Evolutionary conservation across 2,329 filamentous ascomycete species (phyloP).

Genomic region (Fusarium sp.): DNA sequence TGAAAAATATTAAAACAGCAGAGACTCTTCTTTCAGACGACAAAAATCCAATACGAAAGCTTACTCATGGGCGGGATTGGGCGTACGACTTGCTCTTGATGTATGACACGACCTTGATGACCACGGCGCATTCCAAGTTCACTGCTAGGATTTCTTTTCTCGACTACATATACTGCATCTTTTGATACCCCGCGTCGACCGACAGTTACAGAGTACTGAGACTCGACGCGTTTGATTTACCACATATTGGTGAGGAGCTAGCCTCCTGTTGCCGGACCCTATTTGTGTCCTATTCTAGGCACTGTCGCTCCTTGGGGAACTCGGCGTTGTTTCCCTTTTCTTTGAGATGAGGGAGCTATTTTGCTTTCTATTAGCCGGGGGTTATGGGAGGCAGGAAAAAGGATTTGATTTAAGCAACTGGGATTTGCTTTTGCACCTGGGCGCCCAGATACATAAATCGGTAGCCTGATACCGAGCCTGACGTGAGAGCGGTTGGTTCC

Average conservation of each 20-base stretch:
- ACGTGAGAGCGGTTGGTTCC: constrained; percentile 39
- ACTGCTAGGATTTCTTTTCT: constrained; percentile 49
- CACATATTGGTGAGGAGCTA: constrained; percentile 40
- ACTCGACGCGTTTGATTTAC: constrained; percentile 43
- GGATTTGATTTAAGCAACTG: constrained; percentile 49
- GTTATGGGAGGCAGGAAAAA: constrained; percentile 46
- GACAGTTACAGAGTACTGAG: constrained; percentile 45
- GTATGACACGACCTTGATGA: constrained; percentile 50
- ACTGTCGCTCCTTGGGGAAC: constrained; percentile 43
- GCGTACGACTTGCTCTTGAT: constrained; percentile 37
- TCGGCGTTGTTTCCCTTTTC: constrained; percentile 33
- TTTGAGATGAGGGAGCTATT: constrained; percentile 30
- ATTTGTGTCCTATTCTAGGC: constrained; percentile 24
- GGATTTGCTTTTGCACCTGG: constrained; percentile 44
- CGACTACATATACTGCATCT: constrained; percentile 51
- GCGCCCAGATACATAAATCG: constrained; percentile 29
- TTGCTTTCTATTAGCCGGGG: constrained; percentile 45
- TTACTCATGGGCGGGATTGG: constrained; percentile 6
- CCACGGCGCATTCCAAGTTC: constrained; percentile 45
- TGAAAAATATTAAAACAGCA: constrained; percentile 37
- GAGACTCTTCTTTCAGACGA: constrained; percentile 44
- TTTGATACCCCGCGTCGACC: constrained; percentile 52
- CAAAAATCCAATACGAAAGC: constrained; percentile 12
- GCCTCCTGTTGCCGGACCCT: constrained; percentile 33
- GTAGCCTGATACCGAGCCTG: constrained; percentile 38